Percentiles rank a stretch among this genome's conserved stretches.
Conservation (phyloP, 495 filamentous ascomycete species). For the Bryoglossum gracile region DNA sequence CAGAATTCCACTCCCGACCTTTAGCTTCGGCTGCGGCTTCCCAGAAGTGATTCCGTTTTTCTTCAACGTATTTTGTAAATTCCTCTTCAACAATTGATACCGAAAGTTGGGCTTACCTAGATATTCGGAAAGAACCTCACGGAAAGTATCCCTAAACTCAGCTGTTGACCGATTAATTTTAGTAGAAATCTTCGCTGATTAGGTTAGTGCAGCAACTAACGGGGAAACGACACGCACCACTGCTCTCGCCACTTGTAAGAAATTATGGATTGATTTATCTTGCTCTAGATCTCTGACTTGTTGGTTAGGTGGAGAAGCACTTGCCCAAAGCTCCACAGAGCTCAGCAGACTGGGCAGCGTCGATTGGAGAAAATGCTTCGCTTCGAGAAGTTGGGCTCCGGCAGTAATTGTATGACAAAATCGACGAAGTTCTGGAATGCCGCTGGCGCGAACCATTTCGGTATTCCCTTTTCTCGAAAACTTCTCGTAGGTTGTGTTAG, state of each 20-base stretch:
- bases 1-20: constrained; percentile 8
- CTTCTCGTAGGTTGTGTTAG: constrained; percentile 25
- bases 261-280: constrained; percentile 5
- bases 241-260: not conserved
- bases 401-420: constrained; percentile 25
- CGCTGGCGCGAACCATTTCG: constrained; percentile 21
- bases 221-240: constrained; percentile 1
- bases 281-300: not conserved
- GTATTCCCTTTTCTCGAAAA: constrained; percentile 18
- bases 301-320: not conserved
- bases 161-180: not conserved
- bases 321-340: constrained; percentile 17
- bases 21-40: constrained; percentile 9
- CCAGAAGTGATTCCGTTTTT: not conserved
- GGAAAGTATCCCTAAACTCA: constrained; percentile 8
- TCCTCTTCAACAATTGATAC: not conserved
- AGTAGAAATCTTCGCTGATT: constrained; percentile 3
- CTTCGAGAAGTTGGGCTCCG: constrained; percentile 21
- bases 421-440: constrained; percentile 26
- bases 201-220: not conserved
- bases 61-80: not conserved
- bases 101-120: constrained; percentile 9
- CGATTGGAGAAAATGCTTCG: constrained; percentile 21
- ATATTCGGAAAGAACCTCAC: constrained; percentile 5
- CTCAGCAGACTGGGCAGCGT: constrained; percentile 20